phyloP scores from a whole-genome alignment of 768 basidiomycete genomes.

The Lentinus tigrinus region DNA sequence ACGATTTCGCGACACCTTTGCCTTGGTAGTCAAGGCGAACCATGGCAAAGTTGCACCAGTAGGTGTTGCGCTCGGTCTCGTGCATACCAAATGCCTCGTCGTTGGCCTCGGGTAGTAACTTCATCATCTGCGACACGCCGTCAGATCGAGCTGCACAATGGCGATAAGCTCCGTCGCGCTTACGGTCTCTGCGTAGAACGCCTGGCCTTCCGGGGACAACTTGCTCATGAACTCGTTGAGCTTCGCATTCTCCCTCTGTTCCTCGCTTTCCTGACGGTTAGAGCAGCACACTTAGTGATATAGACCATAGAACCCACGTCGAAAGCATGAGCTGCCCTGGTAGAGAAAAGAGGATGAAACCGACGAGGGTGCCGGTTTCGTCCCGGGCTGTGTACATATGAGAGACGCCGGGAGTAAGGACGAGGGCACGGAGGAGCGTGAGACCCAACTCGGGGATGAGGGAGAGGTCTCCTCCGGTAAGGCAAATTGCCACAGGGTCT shows the following conservation, averaged over 20 bases:
- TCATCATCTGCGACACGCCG: background rate
- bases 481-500: too few relatives aligned
- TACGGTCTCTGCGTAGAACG: conserved; percentile 3
- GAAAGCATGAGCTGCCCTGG: background rate
- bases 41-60: conserved; percentile 18
- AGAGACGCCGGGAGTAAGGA: conserved; percentile 4
- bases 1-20: conserved; percentile 10
- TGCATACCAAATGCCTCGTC: background rate
- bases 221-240: conserved; percentile 9
- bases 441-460: background rate
- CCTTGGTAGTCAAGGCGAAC: conserved; percentile 13
- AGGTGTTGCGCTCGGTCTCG: conserved; percentile 9
- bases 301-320: background rate
- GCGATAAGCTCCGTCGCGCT: background rate
- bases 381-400: conserved; percentile 12
- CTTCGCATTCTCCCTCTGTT: conserved; percentile 8
- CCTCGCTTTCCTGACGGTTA: background rate
- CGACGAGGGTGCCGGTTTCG: conserved; percentile 7
- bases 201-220: conserved; percentile 5
- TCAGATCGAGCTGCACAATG: too few relatives aligned
- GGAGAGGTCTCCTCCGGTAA: background rate
- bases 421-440: background rate
- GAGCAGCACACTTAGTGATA: background rate
- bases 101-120: background rate
- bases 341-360: conserved; percentile 1